Evolutionary conservation across 2,329 filamentous ascomycete species (phyloP).

Genomic region (Penicillium oxalicum): DNA sequence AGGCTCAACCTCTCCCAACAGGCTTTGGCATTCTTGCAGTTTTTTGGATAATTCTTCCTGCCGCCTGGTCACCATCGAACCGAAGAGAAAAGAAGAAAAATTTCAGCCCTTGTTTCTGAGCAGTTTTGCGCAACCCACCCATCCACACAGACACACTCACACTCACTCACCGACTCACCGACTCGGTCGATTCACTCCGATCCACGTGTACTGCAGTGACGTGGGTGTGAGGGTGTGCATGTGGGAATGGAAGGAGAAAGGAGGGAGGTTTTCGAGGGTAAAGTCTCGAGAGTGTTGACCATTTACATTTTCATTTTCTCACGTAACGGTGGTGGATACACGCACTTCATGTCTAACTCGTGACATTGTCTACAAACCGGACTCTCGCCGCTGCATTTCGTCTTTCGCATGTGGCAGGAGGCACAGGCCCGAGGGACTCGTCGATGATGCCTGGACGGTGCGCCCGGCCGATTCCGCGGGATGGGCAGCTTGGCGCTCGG

Average conservation of each 20-base stretch:
- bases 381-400: constrained; percentile 41
- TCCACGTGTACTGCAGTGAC: no score
- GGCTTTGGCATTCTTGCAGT: constrained; percentile 4
- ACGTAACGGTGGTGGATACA: constrained; percentile 36
- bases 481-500: constrained; percentile 28
- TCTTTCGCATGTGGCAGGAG: constrained; percentile 39
- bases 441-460: constrained; percentile 18
- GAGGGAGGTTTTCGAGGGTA: neutral
- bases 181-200: no score
- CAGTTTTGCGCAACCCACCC: no score
- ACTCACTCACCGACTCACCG: no score
- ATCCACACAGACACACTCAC: no score
- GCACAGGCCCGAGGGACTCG: constrained; percentile 38
- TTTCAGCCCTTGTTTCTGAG: neutral
- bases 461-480: constrained; percentile 20
- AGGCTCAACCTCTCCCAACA: constrained; percentile 4
- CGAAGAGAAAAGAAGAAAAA: neutral
- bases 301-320: constrained; percentile 34
- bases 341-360: constrained; percentile 33
- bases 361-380: constrained; percentile 38
- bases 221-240: neutral
- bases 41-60: constrained; percentile 1
- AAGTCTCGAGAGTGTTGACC: neutral
- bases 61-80: neutral
- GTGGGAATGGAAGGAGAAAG: no score